A percentile compares a stretch with the other conserved stretches of the same genome.
These are phyloP conservation scores for Ensete glaucum DNA, from an alignment of 176 grass and related monocot genomes.

Conservation along the genomic window DNA sequence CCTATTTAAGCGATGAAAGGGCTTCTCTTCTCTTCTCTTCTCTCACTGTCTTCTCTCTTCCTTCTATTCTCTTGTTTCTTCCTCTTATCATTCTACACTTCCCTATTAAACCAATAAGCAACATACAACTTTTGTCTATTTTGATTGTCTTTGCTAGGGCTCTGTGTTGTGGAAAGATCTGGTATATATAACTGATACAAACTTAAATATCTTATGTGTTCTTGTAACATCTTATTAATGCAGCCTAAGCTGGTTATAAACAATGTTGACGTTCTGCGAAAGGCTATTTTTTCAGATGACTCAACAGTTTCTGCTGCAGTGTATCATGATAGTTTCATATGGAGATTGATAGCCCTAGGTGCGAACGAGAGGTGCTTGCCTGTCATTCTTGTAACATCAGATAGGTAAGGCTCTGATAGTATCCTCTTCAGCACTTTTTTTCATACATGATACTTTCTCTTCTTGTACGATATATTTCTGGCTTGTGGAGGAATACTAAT, in stretches of 20 bases:
- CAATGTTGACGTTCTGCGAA: constrained; percentile 76
- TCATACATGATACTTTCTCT: background rate
- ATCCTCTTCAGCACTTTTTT: background rate
- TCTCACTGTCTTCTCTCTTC: too few relatives aligned
- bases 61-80: background rate
- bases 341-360: constrained; percentile 75
- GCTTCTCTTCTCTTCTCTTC: too few relatives aligned
- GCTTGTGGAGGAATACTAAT: background rate
- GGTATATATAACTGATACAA: background rate
- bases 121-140: background rate
- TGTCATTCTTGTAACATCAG: constrained; percentile 71
- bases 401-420: constrained; percentile 38
- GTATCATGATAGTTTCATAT: constrained; percentile 92
- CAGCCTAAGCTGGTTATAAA: constrained; percentile 93
- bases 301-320: constrained; percentile 51
- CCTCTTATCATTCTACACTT: background rate
- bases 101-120: background rate
- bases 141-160: background rate
- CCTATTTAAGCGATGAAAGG: too few relatives aligned
- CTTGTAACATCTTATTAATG: background rate
- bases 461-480: background rate
- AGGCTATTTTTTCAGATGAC: constrained; percentile 43
- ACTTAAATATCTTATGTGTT: too few relatives aligned
- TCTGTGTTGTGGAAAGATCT: background rate
- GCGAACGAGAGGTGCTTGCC: constrained; percentile 78